Evolutionary conservation across 2,329 filamentous ascomycete genomes (phyloP), one percentile per base, ranked within the genome.

Genomic region (Fusarium pseudoanthophilum): DNA sequence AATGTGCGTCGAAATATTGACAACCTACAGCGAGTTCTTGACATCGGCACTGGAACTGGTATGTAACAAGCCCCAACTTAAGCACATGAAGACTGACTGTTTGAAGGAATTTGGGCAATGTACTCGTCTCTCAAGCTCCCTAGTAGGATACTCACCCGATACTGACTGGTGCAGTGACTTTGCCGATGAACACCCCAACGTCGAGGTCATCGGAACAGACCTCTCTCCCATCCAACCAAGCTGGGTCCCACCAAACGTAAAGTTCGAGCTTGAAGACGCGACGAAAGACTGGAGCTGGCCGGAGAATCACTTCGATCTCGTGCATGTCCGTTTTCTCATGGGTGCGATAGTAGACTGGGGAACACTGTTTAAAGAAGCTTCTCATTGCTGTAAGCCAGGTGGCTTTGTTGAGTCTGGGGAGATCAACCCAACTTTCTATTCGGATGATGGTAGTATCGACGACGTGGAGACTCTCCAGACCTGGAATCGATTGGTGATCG

Each of bases 81-180:
- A 9, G 1, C 8, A 16, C 2, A 18, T n/a, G 14, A 37, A 4
- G 14, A 21, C 34, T 53, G 18, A 53, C 8, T 9, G 4, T 10
- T 5, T 7, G 13, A 13, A 53, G 51, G 24, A 13, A 53, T 53
- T 2, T 53, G 51, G 51, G 51, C 34, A 13, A 53, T 37, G 34
- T 53, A 28, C 5, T 7, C 10, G 2, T 9, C n/a, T 24, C 8
- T 36, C 4, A 8, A 26, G 6, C 13, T 34, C 16, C 3, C 9
- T 5, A 0, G 11, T 8, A 1, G 4, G 16, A 4, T 3, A 1
- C 13, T 20, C 4, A 24, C 11, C 10, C 4, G 13, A 11, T 11
- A 6, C 18, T 53, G 2, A 53, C 34, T 21, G 5, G 7, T 18
- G 2, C 5, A 53, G 51, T 53, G 51, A 53, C 14, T 53, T 53